These are phyloP conservation scores for Phytopythium oedochilum DNA, from an alignment of 352 stramenopile genomes.

Conservation along the genomic window DNA sequence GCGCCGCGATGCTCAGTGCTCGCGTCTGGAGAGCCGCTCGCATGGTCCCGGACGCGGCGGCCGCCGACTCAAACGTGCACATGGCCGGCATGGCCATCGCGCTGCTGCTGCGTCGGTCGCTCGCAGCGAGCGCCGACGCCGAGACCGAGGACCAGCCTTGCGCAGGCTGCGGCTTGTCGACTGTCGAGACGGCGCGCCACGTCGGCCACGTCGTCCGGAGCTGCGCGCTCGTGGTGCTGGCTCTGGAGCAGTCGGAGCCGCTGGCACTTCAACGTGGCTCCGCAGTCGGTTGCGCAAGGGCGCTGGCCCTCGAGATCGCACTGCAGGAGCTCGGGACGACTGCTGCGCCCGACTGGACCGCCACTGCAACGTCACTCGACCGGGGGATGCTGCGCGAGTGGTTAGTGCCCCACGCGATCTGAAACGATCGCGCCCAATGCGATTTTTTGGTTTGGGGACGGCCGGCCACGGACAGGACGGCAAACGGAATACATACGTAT, in stretches of 20 bases:
- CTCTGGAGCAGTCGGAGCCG: conserved; percentile 5
- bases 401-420: too few species aligned
- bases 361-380: background rate
- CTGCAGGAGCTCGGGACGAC: background rate
- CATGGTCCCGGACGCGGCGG: conserved; percentile 37
- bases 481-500: too few species aligned
- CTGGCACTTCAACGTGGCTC: background rate
- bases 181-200: background rate
- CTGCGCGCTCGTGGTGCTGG: conserved; percentile 16
- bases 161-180: background rate
- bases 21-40: conserved; percentile 10
- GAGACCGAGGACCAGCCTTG: background rate
- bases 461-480: too few species aligned
- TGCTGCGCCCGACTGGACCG: background rate
- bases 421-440: too few species aligned
- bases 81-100: conserved; percentile 32
- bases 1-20: background rate
- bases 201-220: conserved; percentile 10
- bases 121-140: background rate
- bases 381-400: background rate
- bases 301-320: background rate
- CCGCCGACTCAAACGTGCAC: conserved; percentile 48
- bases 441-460: too few species aligned
- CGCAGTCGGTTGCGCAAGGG: background rate
- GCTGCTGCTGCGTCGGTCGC: conserved; percentile 14